phyloP scores from a whole-genome alignment of 2,329 filamentous ascomycete species.

The Sporothrix sp. region DNA sequence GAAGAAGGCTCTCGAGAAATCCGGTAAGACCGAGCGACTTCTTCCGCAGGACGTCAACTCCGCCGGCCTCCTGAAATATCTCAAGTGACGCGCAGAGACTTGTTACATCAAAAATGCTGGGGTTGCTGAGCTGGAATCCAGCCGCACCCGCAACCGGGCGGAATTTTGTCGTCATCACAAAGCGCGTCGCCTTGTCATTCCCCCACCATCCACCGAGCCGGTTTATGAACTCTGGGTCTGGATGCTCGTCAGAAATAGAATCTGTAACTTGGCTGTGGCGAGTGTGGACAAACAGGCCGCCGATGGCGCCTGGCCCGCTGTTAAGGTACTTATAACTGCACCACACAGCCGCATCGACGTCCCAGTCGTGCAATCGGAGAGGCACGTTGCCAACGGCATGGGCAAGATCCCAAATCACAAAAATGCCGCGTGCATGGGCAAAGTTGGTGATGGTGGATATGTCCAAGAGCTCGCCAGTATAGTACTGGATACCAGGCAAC shows the following conservation, averaged over 20 bases:
- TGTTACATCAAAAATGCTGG: conserved; percentile 67
- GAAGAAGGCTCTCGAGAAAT: conserved; percentile 63
- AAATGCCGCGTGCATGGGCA: conserved; percentile 49
- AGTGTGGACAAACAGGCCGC: conserved; percentile 71
- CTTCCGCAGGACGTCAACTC: conserved; percentile 55
- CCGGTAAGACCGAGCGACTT: conserved; percentile 66
- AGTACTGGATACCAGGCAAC: conserved; percentile 83
- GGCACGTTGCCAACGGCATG: conserved; percentile 70
- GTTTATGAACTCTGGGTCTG: conserved; percentile 40
- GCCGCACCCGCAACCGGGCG: conserved; percentile 66
- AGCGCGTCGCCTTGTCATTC: conserved; percentile 64
- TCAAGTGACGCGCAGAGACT: conserved; percentile 64
- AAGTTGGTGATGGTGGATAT: conserved; percentile 69
- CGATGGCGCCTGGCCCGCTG: conserved; percentile 75
- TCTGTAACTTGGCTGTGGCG: conserved; percentile 50
- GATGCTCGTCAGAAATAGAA: conserved; percentile 21
- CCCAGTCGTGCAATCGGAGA: conserved; percentile 73
- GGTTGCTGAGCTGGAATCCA: conserved; percentile 78
- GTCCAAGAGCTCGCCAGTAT: conserved; percentile 81
- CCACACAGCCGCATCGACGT: conserved; percentile 86
- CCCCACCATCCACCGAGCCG: conserved; percentile 83
- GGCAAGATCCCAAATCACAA: conserved; percentile 53
- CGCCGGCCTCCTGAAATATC: conserved; percentile 58
- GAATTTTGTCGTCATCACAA: conserved; percentile 76
- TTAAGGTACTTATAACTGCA: conserved; percentile 97